phyloP scores from a whole-genome alignment of 169 alveolate species.

The Babesia ovis region DNA sequence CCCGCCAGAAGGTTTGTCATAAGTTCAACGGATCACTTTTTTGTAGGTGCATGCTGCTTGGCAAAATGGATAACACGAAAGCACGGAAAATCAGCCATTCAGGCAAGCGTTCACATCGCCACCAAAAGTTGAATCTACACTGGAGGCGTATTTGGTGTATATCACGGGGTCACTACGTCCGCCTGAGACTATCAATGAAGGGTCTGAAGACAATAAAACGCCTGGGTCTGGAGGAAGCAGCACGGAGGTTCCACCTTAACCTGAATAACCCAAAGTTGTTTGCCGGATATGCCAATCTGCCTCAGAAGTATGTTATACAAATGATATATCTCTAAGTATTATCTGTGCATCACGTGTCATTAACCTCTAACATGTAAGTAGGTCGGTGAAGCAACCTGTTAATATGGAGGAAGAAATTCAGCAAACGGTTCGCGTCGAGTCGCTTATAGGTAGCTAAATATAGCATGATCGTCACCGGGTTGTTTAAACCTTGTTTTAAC shows the following conservation, averaged over 20 bases:
- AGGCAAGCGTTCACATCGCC: conserved; percentile 71
- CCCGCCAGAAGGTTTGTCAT: conserved; percentile 76
- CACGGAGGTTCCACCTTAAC: conserved; percentile 77
- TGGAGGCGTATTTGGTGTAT: conserved; percentile 83
- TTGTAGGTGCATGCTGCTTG: conserved; percentile 80
- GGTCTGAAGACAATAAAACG: conserved; percentile 83
- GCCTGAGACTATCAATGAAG: conserved; percentile 77
- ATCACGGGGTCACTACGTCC: conserved; percentile 72
- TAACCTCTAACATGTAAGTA: not conserved
- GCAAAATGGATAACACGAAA: conserved; percentile 86
- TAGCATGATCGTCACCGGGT: conserved; percentile 18
- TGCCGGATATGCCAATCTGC: conserved; percentile 77
- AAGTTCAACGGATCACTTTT: not conserved
- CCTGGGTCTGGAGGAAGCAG: conserved; percentile 81
- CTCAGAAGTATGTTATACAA: conserved; percentile 11
- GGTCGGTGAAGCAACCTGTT: not conserved
- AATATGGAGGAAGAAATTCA: not conserved
- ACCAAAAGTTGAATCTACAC: conserved; percentile 77
- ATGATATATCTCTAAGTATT: not conserved
- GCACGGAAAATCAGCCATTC: conserved; percentile 80
- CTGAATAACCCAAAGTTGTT: conserved; percentile 76
- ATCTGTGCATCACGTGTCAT: no score
- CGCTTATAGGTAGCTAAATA: conserved; percentile 33
- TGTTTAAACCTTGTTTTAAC: conserved; percentile 54
- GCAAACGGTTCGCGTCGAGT: not conserved